Conservation (phyloP, 179 eudicot species). For the Silene noctiflora region DNA sequence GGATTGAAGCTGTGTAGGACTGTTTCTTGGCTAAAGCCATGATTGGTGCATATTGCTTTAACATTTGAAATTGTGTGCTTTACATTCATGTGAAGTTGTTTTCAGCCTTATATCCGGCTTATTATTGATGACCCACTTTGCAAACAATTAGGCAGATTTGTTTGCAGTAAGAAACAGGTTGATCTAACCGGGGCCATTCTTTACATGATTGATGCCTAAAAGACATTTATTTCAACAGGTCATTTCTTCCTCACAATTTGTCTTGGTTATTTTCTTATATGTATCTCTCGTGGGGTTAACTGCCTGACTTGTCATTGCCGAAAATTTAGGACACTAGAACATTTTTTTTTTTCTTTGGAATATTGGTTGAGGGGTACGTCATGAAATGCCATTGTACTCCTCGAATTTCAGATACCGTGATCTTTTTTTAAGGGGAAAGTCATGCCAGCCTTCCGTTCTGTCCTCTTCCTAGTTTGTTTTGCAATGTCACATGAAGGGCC, state of each 20-base stretch:
- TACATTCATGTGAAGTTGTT: conserved; percentile 15
- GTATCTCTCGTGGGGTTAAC: background rate
- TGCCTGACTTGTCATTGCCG: background rate
- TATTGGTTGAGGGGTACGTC: too few relatives aligned
- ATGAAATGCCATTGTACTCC: too few relatives aligned
- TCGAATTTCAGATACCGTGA: too few relatives aligned
- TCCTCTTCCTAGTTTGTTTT: too few relatives aligned
- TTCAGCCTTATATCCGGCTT: background rate
- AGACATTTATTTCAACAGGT: background rate
- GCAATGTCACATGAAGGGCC: too few relatives aligned
- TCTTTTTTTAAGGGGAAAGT: too few relatives aligned
- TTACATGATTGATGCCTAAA: background rate
- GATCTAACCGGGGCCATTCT: background rate
- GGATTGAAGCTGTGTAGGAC: conserved; percentile 4
- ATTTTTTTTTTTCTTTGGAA: too few relatives aligned
- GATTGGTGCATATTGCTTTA: conserved; percentile 1
- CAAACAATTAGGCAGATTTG: background rate
- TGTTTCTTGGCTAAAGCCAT: conserved; percentile 17
- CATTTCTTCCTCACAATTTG: background rate
- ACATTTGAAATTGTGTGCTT: background rate
- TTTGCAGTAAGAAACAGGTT: background rate
- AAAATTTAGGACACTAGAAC: background rate
- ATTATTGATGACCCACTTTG: conserved; percentile 10
- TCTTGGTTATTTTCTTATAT: background rate
- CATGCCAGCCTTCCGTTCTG: too few relatives aligned